Evolutionary conservation across 108 stramenopile genomes (phyloP).

Genomic region (Cyclotella baltica): DNA sequence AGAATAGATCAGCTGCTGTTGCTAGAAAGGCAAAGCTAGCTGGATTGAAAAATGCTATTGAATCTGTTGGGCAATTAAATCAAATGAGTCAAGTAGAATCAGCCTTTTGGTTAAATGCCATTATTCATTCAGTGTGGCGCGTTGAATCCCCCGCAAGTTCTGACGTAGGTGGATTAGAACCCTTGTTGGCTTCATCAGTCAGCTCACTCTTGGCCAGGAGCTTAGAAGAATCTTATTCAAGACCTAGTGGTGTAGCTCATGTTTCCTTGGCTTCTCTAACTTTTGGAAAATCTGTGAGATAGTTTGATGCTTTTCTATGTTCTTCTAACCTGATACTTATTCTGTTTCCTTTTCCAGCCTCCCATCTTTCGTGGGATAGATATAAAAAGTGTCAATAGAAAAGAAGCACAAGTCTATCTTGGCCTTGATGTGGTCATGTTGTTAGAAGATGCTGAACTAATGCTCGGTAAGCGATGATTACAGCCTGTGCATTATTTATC

Average conservation of each 20-base stretch:
- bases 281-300: conserved; percentile 32
- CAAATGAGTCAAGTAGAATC: conserved; percentile 18
- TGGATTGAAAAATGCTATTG: conserved; percentile 39
- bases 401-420: conserved; percentile 24
- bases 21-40: conserved; percentile 34
- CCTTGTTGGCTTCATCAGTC: conserved; percentile 23
- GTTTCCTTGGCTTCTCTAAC: conserved; percentile 50
- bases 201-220: conserved; percentile 14
- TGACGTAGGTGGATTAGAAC: conserved; percentile 39
- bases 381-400: conserved; percentile 25
- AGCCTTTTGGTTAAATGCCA: conserved; percentile 50
- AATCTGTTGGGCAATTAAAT: conserved; percentile 35
- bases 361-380: conserved; percentile 37
- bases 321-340: not conserved
- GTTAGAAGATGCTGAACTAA: conserved; percentile 37
- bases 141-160: not conserved
- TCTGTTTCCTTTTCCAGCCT: conserved; percentile 11
- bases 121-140: conserved; percentile 39
- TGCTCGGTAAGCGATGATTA: conserved; percentile 36
- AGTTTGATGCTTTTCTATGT: not conserved
- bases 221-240: conserved; percentile 32
- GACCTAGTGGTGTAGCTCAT: conserved; percentile 50
- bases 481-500: not conserved
- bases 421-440: conserved; percentile 37
- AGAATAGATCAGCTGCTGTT: conserved; percentile 40